A percentile compares a stretch with the other conserved stretches of the same genome.
phyloP scores from a whole-genome alignment of 805 yeast genomes.

The Starmerella apis region DNA sequence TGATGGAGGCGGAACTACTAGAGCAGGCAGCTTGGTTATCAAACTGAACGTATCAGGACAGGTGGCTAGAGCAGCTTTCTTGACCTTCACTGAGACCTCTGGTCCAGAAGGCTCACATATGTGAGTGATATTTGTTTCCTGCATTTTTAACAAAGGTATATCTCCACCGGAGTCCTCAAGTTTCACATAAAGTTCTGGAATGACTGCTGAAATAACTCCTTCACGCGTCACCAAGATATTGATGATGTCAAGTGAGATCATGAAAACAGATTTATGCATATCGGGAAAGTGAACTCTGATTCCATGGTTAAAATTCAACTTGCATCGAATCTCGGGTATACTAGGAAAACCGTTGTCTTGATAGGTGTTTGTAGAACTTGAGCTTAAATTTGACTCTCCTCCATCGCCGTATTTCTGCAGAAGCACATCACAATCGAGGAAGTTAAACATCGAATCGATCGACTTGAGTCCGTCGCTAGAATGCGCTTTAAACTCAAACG shows the following conservation, averaged over 20 bases:
- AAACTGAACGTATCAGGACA: conserved; percentile 11
- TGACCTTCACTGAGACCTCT: neutral
- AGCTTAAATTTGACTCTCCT: too few relatives aligned
- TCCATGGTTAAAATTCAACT: neutral
- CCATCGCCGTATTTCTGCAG: neutral
- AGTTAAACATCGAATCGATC: neutral
- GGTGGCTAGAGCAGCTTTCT: neutral
- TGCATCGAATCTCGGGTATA: neutral
- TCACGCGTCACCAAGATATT: neutral
- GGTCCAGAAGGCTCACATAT: neutral
- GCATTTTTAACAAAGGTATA: neutral
- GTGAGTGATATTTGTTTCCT: neutral
- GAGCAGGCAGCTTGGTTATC: neutral
- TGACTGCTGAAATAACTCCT: neutral
- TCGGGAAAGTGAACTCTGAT: conserved; percentile 8
- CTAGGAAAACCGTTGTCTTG: neutral
- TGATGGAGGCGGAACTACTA: neutral
- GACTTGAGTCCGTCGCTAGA: neutral
- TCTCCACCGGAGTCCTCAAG: conserved; percentile 5
- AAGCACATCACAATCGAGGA: neutral
- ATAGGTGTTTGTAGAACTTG: too few relatives aligned
- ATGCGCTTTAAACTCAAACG: conserved; percentile 1
- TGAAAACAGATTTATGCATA: neutral
- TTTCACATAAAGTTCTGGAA: neutral
- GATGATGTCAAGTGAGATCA: neutral